These are phyloP conservation scores for Tricholoma flavovirens DNA, from an alignment of 768 basidiomycete species.

Conservation along the genomic window DNA sequence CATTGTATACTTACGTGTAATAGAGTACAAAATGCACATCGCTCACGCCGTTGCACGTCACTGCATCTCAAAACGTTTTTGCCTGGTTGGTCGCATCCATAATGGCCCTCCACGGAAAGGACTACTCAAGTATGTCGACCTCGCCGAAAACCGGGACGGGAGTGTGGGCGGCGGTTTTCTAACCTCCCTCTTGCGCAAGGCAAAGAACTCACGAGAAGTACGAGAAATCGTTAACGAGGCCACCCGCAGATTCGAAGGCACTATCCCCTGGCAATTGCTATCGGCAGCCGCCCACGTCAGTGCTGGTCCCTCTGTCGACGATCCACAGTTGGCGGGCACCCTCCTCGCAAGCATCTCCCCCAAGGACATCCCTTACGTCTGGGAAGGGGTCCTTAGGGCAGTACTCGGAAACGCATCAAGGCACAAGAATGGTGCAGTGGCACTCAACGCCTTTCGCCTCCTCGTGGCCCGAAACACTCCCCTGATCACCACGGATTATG, in stretches of 20 bases:
- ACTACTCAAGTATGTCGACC: background rate
- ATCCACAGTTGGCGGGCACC: background rate
- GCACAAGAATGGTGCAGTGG: constrained; percentile 1
- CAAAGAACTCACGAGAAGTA: background rate
- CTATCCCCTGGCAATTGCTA: constrained; percentile 1
- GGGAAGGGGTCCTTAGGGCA: background rate
- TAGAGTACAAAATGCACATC: background rate
- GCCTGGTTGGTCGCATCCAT: constrained; percentile 1
- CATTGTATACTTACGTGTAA: too few species aligned
- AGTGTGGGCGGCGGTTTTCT: background rate
- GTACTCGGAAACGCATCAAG: background rate
- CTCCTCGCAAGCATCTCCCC: background rate
- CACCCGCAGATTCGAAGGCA: background rate
- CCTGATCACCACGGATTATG: background rate
- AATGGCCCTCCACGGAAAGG: constrained; percentile 1
- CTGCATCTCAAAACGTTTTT: background rate
- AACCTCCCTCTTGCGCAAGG: background rate
- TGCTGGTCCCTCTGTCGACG: background rate
- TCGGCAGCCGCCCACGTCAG: background rate
- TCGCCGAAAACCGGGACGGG: background rate
- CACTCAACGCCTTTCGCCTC: background rate
- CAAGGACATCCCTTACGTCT: background rate
- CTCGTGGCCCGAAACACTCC: background rate
- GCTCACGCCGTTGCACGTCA: background rate
- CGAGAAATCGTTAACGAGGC: background rate